Percentiles rank a stretch among this genome's conserved stretches.
Evolutionary conservation across 148 eudicot genomes (phyloP).

Genomic region (Rhododendron griersonianum): DNA sequence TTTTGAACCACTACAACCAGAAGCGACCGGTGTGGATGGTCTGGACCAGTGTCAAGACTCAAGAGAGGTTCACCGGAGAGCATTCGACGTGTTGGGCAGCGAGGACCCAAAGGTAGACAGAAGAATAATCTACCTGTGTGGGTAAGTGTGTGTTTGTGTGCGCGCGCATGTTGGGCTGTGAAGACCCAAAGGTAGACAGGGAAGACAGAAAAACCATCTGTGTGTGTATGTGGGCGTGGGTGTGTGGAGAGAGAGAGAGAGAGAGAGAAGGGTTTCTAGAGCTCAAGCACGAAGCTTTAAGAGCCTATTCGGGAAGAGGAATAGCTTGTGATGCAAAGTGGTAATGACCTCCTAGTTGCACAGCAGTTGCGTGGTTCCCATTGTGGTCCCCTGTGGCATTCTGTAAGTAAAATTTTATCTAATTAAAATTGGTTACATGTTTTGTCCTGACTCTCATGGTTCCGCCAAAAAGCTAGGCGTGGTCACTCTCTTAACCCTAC

Average conservation of each 20-base stretch:
- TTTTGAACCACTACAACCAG: too few relatives aligned
- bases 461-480: not conserved
- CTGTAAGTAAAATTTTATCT: too few relatives aligned
- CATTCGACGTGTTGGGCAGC: not conserved
- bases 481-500: not conserved
- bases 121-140: too few relatives aligned
- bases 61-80: not conserved
- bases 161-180: too few relatives aligned
- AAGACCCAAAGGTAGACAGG: not conserved
- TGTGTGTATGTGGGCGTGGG: too few relatives aligned
- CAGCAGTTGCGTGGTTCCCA: not conserved
- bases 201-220: not conserved
- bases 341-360: not conserved
- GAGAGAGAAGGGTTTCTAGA: not conserved
- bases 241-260: too few relatives aligned
- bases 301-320: not conserved
- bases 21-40: not conserved
- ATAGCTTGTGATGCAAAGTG: not conserved
- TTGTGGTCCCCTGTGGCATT: not conserved
- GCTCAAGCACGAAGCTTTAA: not conserved
- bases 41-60: not conserved
- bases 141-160: too few relatives aligned
- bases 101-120: not conserved
- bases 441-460: not conserved
- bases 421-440: not conserved